A percentile compares a stretch with the other conserved stretches of the same genome.
Conservation (phyloP, 192 early-diverging fungal genomes). For the Entomortierella beljakovae region DNA sequence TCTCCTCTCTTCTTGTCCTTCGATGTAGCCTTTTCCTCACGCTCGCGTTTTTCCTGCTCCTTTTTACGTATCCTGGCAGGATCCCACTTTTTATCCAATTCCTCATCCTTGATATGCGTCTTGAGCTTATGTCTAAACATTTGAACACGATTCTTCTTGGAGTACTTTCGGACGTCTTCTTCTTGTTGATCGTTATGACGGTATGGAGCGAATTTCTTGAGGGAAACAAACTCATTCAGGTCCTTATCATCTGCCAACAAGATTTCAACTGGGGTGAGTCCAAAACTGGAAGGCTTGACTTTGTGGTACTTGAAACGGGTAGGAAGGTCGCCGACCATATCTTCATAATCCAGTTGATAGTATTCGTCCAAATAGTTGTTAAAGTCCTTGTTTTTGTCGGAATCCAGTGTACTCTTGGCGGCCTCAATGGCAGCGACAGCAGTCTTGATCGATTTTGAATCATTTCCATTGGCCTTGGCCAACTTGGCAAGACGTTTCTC, state of each 20-base stretch:
- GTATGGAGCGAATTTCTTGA: constrained; percentile 92
- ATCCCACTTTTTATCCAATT: constrained; percentile 50
- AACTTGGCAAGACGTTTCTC: constrained; percentile 39
- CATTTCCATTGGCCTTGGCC: constrained; percentile 33
- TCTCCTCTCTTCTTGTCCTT: constrained; percentile 32
- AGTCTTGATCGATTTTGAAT: neutral
- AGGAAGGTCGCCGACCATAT: constrained; percentile 87
- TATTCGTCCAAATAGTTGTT: constrained; percentile 88
- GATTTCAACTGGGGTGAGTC: constrained; percentile 87
- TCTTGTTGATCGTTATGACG: constrained; percentile 45
- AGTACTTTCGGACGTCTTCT: constrained; percentile 58
- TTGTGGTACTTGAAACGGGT: constrained; percentile 95
- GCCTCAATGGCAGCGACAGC: constrained; percentile 29
- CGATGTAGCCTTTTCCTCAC: constrained; percentile 38
- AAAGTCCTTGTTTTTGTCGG: constrained; percentile 60
- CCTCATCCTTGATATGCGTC: constrained; percentile 31
- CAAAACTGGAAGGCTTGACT: constrained; percentile 80
- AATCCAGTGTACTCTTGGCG: constrained; percentile 33
- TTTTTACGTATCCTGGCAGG: constrained; percentile 54
- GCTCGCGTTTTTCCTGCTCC: constrained; percentile 38
- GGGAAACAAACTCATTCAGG: constrained; percentile 85
- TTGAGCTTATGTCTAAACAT: constrained; percentile 58
- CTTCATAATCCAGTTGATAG: constrained; percentile 93
- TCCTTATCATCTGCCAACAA: constrained; percentile 89
- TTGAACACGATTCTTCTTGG: constrained; percentile 66